These are phyloP conservation scores for Endothia cerciana DNA, from an alignment of 2,329 filamentous ascomycete species.

Conservation along the genomic window DNA sequence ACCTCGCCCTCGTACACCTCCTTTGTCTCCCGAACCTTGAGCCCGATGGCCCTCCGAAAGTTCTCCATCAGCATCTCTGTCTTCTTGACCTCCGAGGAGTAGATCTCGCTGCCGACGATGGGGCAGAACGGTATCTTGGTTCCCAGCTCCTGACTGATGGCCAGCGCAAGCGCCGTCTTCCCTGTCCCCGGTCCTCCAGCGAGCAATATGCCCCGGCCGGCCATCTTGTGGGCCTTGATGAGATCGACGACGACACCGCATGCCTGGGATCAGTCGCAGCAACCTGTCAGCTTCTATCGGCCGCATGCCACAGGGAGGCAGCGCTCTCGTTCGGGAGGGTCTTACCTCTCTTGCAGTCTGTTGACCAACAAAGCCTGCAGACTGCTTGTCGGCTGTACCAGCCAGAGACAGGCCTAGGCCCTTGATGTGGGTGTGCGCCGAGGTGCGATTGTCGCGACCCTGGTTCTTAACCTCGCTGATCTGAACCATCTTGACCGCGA, in stretches of 20 bases:
- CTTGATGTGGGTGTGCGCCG: conserved; percentile 97
- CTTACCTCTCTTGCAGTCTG: conserved; percentile 82
- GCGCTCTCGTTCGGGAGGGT: conserved; percentile 7
- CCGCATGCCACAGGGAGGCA: background rate
- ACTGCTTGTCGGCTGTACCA: conserved; percentile 80
- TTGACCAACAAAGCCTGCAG: conserved; percentile 89
- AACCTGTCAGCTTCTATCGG: conserved; percentile 10
- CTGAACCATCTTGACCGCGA: conserved; percentile 70
- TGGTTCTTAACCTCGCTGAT: conserved; percentile 95
- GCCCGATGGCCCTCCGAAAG: conserved; percentile 92
- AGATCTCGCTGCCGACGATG: conserved; percentile 97
- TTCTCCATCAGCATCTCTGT: conserved; percentile 99
- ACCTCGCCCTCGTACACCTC: conserved; percentile 99
- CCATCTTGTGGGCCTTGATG: conserved; percentile 97
- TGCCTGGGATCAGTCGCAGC: conserved; percentile 59
- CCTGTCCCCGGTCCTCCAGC: conserved; percentile 95
- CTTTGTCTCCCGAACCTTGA: conserved; percentile 97
- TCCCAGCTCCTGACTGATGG: conserved; percentile 94
- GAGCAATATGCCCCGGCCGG: conserved; percentile 87
- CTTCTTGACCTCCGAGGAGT: conserved; percentile 98
- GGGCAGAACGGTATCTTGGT: conserved; percentile 99
- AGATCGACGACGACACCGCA: conserved; percentile 95
- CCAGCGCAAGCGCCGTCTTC: conserved; percentile 94
- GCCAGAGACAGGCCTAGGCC: conserved; percentile 85
- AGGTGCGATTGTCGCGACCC: conserved; percentile 92